phyloP scores from a whole-genome alignment of 2,329 filamentous ascomycete species.

The Fusarium redolens region DNA sequence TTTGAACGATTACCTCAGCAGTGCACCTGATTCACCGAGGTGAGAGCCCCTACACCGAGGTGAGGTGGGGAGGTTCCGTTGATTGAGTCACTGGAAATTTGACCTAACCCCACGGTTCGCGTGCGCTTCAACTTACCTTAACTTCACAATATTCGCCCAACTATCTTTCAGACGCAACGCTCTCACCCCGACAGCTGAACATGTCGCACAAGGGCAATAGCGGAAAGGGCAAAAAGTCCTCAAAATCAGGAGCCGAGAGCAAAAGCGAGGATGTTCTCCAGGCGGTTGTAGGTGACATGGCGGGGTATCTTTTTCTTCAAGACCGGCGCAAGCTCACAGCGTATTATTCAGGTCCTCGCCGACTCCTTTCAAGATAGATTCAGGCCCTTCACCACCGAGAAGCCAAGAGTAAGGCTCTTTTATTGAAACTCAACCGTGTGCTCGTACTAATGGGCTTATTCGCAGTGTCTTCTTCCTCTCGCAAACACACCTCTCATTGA shows the following conservation, averaged over 20 bases:
- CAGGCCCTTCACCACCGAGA: slow-evolving; percentile 87
- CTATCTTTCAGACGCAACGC: slow-evolving; percentile 25
- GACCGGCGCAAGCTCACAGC: slow-evolving; percentile 36
- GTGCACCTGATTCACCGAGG: not conserved
- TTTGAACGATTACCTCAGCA: slow-evolving; percentile 25
- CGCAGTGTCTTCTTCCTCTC: slow-evolving; percentile 88
- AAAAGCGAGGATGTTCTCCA: slow-evolving; percentile 70
- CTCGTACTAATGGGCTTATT: slow-evolving; percentile 32
- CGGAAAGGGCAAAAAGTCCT: slow-evolving; percentile 64
- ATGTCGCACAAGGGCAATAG: slow-evolving; percentile 62
- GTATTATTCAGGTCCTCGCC: slow-evolving; percentile 75
- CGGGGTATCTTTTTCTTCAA: slow-evolving; percentile 40
- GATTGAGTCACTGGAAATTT: slow-evolving; percentile 49
- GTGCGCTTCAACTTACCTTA: slow-evolving; percentile 11
- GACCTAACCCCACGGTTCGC: slow-evolving; percentile 32
- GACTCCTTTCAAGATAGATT: slow-evolving; percentile 96
- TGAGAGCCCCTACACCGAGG: slow-evolving; percentile 39
- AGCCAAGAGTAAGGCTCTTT: slow-evolving; percentile 75
- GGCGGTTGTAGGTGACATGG: slow-evolving; percentile 61
- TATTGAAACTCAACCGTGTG: not conserved
- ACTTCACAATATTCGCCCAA: slow-evolving; percentile 29
- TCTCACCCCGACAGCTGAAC: slow-evolving; percentile 9
- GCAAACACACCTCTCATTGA: slow-evolving; percentile 96
- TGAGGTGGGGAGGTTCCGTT: slow-evolving; percentile 41
- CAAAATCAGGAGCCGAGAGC: slow-evolving; percentile 62